Evolutionary conservation across 1,139 yeast genomes (phyloP).

Genomic region (Diutina neorugosa): DNA sequence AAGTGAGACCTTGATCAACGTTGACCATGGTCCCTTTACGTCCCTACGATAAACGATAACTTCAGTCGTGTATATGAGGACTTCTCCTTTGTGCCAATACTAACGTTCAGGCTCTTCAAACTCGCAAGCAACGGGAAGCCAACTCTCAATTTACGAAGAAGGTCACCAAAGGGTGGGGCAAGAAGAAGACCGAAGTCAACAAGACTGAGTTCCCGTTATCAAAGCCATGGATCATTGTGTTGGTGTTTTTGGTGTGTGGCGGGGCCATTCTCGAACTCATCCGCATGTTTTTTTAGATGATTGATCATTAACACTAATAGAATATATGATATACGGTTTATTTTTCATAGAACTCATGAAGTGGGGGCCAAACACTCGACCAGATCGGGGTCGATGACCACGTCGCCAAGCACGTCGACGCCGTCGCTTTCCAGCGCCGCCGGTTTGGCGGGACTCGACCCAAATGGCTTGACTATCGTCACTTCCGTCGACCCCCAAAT

Average conservation of each 20-base stretch:
- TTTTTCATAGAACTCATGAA: not conserved
- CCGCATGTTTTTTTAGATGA: constrained; percentile 27
- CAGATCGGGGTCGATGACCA: constrained; percentile 1
- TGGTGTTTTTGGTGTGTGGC: constrained; percentile 66
- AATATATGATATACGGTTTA: not conserved
- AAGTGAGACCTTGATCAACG: not conserved
- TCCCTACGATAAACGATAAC: too few relatives aligned
- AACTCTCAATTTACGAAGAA: constrained; percentile 70
- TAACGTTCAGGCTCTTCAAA: constrained; percentile 39
- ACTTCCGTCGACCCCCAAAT: constrained; percentile 1
- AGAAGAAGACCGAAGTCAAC: constrained; percentile 30
- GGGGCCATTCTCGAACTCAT: constrained; percentile 71
- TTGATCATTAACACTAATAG: not conserved
- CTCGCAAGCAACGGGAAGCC: constrained; percentile 77
- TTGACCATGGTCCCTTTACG: too few relatives aligned
- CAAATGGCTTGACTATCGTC: constrained; percentile 3
- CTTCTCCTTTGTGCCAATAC: constrained; percentile 2
- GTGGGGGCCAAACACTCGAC: not conserved
- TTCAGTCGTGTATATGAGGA: too few relatives aligned
- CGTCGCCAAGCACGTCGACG: not conserved
- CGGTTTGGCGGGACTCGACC: not conserved
- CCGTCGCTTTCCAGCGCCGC: not conserved
- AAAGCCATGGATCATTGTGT: constrained; percentile 44
- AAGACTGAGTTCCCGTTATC: constrained; percentile 38
- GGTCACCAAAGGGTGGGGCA: constrained; percentile 60